These are phyloP conservation scores for Saturnispora ahearnii DNA, from an alignment of 805 yeast genomes.

Conservation along the genomic window DNA sequence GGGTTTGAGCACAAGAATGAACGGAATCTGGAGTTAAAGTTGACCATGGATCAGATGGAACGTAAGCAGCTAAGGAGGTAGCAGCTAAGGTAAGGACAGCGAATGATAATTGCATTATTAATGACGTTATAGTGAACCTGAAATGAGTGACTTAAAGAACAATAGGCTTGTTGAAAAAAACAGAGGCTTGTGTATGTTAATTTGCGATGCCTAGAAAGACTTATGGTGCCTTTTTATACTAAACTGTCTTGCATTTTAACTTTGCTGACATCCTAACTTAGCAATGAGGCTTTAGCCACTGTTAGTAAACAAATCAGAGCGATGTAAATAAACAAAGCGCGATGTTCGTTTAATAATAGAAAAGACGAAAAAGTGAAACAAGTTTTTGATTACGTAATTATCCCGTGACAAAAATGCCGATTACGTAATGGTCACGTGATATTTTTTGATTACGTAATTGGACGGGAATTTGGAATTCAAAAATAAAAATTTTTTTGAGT, in stretches of 20 bases:
- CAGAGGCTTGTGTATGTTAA: no score
- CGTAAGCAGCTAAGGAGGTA: constrained; percentile 50
- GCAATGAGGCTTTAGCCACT: no score
- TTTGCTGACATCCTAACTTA: no score
- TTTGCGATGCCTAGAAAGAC: no score
- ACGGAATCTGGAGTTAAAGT: constrained; percentile 56
- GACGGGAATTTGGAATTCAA: no score
- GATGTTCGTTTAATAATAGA: no score
- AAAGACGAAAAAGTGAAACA: no score
- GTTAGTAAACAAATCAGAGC: no score
- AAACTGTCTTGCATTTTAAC: no score
- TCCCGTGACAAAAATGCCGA: neutral
- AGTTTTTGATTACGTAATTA: neutral
- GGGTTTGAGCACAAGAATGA: constrained; percentile 42
- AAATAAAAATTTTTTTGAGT: neutral
- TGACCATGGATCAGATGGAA: constrained; percentile 61
- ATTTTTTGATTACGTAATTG: neutral
- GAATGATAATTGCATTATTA: constrained; percentile 12
- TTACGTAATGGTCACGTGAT: neutral
- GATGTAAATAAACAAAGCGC: no score
- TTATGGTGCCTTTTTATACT: no score
- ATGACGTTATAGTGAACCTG: neutral
- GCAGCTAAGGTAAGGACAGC: constrained; percentile 36
- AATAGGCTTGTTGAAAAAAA: neutral
- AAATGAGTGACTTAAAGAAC: neutral